phyloP scores from a whole-genome alignment of 202 grass and related monocot species.

The Zoysia matrella region DNA sequence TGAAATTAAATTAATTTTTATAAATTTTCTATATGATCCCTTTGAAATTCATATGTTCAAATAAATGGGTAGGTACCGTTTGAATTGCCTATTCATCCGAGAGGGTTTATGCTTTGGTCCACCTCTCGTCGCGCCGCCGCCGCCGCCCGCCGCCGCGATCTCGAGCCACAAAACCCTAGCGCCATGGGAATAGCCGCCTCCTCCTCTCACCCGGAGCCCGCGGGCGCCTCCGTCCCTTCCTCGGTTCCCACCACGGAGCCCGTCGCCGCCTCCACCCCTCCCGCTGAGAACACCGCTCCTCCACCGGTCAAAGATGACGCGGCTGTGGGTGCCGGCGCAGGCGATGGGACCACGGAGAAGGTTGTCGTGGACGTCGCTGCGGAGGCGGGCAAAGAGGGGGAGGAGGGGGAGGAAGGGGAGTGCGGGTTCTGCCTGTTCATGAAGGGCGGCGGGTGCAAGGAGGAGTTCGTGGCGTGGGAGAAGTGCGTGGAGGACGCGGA shows the following conservation, averaged over 20 bases:
- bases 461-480: no score
- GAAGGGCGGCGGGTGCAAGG: no score
- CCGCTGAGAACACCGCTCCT: neutral
- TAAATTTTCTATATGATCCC: no score
- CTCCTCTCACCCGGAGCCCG: neutral
- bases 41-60: no score
- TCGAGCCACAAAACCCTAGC: slow-evolving; percentile 34
- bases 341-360: slow-evolving; percentile 8
- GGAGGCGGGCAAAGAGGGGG: slow-evolving; percentile 25
- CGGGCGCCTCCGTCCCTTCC: neutral
- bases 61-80: neutral
- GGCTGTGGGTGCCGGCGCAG: neutral
- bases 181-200: slow-evolving; percentile 53
- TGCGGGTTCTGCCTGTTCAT: no score
- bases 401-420: slow-evolving; percentile 67
- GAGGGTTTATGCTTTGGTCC: slow-evolving; percentile 45
- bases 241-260: neutral
- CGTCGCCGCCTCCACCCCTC: neutral
- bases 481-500: no score
- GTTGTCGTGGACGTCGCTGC: slow-evolving; percentile 36
- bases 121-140: neutral
- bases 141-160: neutral
- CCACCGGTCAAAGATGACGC: slow-evolving; percentile 26
- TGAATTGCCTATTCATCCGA: neutral
- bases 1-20: no score